phyloP scores from a whole-genome alignment of 495 filamentous ascomycete species.

The Monascus purpureus region DNA sequence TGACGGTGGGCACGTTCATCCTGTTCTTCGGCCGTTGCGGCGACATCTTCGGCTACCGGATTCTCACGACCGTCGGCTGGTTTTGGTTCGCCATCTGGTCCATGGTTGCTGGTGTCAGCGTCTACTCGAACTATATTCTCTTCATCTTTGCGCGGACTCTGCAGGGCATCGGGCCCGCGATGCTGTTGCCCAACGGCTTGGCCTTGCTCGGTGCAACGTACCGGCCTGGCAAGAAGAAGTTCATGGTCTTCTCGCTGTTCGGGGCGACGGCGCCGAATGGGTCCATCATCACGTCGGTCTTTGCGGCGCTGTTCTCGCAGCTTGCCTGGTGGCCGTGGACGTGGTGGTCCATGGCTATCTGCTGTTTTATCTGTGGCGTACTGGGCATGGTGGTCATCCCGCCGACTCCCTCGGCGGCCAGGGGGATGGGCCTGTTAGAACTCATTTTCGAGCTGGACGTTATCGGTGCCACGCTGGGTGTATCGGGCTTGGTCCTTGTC shows the following conservation, averaged over 20 bases:
- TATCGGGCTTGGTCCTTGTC: constrained; percentile 41
- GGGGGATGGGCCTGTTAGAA: constrained; percentile 7
- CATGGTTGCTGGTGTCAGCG: constrained; percentile 34
- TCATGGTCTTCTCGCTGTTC: constrained; percentile 50
- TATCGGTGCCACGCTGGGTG: constrained; percentile 37
- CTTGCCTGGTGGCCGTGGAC: constrained; percentile 54
- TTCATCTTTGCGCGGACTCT: constrained; percentile 47
- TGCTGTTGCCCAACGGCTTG: constrained; percentile 47
- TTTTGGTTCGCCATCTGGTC: constrained; percentile 46
- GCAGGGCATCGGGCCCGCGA: constrained; percentile 46
- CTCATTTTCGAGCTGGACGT: constrained; percentile 32
- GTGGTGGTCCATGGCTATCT: constrained; percentile 42
- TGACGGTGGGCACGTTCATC: constrained; percentile 53
- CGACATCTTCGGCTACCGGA: constrained; percentile 44
- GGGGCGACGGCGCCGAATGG: constrained; percentile 48
- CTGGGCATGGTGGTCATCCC: constrained; percentile 35
- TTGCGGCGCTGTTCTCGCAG: constrained; percentile 36
- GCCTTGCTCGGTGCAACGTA: constrained; percentile 49
- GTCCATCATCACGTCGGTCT: constrained; percentile 32
- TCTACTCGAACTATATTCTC: constrained; percentile 34
- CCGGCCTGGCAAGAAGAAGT: constrained; percentile 38
- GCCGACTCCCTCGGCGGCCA: constrained; percentile 15
- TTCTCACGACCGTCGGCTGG: constrained; percentile 41
- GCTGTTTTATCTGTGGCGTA: constrained; percentile 23
- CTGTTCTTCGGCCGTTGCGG: constrained; percentile 46